phyloP scores from a whole-genome alignment of 345 rosid species.

The Brassica incana region DNA sequence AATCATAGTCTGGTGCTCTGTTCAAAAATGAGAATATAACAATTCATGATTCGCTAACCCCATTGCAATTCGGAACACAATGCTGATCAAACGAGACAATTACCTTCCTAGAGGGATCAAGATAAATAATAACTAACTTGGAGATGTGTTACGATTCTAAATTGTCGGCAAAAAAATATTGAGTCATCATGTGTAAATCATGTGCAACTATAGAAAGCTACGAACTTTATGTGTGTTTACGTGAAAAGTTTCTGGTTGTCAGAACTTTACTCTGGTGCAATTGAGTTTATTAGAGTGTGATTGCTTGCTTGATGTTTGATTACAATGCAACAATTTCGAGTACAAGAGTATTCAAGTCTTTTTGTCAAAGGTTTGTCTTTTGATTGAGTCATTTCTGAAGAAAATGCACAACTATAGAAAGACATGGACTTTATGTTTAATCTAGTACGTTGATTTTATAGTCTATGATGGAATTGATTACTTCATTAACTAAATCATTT shows the following conservation, averaged over 20 bases:
- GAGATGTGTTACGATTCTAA: too few species aligned
- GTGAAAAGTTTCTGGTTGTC: background rate
- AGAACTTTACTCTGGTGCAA: background rate
- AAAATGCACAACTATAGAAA: conserved; percentile 7
- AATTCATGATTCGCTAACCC: too few species aligned
- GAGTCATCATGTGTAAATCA: background rate
- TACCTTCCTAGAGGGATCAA: too few species aligned
- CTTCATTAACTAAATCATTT: background rate
- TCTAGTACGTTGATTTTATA: background rate
- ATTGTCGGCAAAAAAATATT: too few species aligned
- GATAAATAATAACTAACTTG: too few species aligned
- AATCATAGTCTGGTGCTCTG: too few species aligned
- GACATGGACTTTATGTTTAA: background rate
- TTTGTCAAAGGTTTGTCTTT: background rate
- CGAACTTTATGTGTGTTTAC: background rate
- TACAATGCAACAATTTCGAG: background rate
- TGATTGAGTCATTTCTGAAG: conserved; percentile 19
- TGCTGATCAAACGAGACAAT: too few species aligned
- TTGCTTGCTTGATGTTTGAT: too few species aligned
- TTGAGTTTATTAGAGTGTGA: background rate
- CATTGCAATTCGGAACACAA: too few species aligned
- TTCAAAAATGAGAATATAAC: too few species aligned
- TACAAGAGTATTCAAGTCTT: background rate
- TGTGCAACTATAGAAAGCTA: background rate
- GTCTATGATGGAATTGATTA: conserved; percentile 2